Base-by-base conservation (phyloP, 2,329 filamentous ascomycete genomes). In the Pyricularia sp. region DNA sequence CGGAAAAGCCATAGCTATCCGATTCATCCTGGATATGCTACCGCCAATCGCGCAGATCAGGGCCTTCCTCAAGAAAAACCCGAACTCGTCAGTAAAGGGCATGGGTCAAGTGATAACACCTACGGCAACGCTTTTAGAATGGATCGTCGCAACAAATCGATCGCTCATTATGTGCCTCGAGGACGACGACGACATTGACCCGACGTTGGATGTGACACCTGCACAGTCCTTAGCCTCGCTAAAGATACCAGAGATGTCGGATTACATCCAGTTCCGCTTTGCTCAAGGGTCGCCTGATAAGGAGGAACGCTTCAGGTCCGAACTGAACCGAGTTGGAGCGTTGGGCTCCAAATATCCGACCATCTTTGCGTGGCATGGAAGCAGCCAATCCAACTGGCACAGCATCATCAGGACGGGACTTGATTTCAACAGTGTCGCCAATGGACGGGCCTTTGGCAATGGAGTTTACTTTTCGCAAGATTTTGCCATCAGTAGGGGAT, bases 141-240 rank as follows among this genome's bases (percentile, higher is more conserved):
- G 94, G 94, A 92, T 97, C 70, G 87, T 97, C 69, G 92, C 93
- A 0, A 97, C 93, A 0, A 97, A 97, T 74, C 85, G 92, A 64
- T 94, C 94, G 0, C 94, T 90, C 73, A 95, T 97, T 70, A 83
- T 94, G 64, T 89, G 94, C 72, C 89, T 95, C 20, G 87, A 90
- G 63, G 78, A 79, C 10, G 75, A 70, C 17, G 69, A 70, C n/a
- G 26, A 66, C 6, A 17, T 25, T 61, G 10, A 9, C 25, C 58
- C 17, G 23, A 23, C 58, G 7, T 64, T 55, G 28, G 66, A 42
- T 31, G 25, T 9, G n/a, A 31, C 20, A 28, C 14, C 63, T n/a
- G 2, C 23, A 14, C 23, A 66, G 25, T n/a, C 65, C 23, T n/a
- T 14, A 50, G n/a, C 36, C 36, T 36, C 17, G 12, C 23, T 58